These are phyloP conservation scores for Euphorbia peplus DNA, from an alignment of 345 rosid species.

Conservation along the genomic window DNA sequence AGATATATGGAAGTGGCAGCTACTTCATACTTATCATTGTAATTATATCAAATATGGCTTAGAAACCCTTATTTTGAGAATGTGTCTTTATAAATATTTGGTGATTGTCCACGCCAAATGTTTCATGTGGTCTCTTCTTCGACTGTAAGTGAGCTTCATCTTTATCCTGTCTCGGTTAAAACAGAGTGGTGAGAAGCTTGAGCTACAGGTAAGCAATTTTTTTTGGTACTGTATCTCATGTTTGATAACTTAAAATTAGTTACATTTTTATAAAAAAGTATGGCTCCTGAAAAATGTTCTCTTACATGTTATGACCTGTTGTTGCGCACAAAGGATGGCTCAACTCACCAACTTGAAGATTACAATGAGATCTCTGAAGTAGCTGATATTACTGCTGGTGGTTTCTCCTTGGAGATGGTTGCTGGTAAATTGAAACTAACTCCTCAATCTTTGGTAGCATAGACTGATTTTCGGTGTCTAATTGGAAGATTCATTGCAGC, in stretches of 20 bases:
- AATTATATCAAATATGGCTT: background rate
- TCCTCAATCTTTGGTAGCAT: slow-evolving; percentile 7
- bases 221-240: background rate
- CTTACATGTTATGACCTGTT: slow-evolving; percentile 88
- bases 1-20: background rate
- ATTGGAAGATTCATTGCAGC: slow-evolving; percentile 49
- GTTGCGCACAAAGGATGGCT: slow-evolving; percentile 75
- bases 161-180: slow-evolving; percentile 83
- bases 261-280: too few species aligned
- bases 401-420: slow-evolving; percentile 96
- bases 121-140: background rate
- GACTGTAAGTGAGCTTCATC: slow-evolving; percentile 76
- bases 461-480: slow-evolving; percentile 20
- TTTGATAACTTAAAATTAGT: background rate
- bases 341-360: slow-evolving; percentile 79
- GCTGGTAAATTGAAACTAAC: slow-evolving; percentile 47
- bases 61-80: background rate
- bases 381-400: slow-evolving; percentile 83
- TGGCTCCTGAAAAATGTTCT: slow-evolving; percentile 95
- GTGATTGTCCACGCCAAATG: background rate
- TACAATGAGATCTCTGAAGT: slow-evolving; percentile 96
- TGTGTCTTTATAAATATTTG: background rate
- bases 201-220: slow-evolving; percentile 65
- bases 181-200: slow-evolving; percentile 83
- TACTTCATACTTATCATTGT: background rate